These are phyloP conservation scores for Hippophae gyantsensis DNA, from an alignment of 306 rosid genomes.

Conservation along the genomic window DNA sequence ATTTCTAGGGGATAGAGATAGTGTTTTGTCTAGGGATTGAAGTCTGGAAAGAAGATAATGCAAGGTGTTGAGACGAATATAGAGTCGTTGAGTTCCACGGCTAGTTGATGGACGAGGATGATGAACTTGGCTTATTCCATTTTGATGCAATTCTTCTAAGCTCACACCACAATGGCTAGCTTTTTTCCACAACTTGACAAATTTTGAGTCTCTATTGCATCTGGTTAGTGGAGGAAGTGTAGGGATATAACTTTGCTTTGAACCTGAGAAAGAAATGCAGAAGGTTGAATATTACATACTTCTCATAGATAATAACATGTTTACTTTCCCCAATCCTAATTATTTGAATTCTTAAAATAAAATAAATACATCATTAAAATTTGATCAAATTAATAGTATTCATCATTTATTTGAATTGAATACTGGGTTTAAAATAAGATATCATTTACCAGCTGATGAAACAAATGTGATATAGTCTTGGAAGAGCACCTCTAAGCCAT, in stretches of 20 bases:
- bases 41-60: slow-evolving; percentile 51
- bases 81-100: slow-evolving; percentile 90
- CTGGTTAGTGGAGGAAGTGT: slow-evolving; percentile 77
- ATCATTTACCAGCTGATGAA: slow-evolving; percentile 62
- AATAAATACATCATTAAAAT: too few relatives aligned
- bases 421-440: background rate
- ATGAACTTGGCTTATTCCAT: slow-evolving; percentile 29
- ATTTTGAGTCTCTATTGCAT: slow-evolving; percentile 69
- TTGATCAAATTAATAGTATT: too few relatives aligned
- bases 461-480: slow-evolving; percentile 61
- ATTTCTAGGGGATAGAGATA: slow-evolving; percentile 31
- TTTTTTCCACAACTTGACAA: slow-evolving; percentile 57
- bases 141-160: slow-evolving; percentile 25
- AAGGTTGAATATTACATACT: background rate
- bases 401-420: too few relatives aligned
- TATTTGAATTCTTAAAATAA: too few relatives aligned
- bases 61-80: slow-evolving; percentile 82
- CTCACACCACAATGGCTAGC: slow-evolving; percentile 50
- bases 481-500: slow-evolving; percentile 53
- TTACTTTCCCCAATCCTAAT: too few relatives aligned
- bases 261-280: slow-evolving; percentile 43
- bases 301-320: too few relatives aligned
- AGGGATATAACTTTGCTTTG: slow-evolving; percentile 74
- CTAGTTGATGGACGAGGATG: slow-evolving; percentile 75
- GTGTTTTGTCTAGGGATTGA: slow-evolving; percentile 47